phyloP scores from a whole-genome alignment of 202 grass and related monocot species.

The Panicum hallii region DNA sequence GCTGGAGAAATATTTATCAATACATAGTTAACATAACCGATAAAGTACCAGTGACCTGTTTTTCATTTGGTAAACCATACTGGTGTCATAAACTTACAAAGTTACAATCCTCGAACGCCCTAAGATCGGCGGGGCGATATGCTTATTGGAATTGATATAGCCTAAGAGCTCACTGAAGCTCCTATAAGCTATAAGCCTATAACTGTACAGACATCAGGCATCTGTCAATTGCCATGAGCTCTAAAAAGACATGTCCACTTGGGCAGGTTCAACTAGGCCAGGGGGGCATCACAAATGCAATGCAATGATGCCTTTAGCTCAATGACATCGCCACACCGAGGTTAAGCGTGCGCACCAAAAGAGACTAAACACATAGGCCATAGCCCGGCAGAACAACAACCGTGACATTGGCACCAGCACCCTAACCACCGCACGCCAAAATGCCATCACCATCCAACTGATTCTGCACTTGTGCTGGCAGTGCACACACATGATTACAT shows the following conservation, averaged over 20 bases:
- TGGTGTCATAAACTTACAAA: background rate
- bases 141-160: background rate
- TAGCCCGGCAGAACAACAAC: constrained; percentile 13
- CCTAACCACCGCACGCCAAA: constrained; percentile 9
- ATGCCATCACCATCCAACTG: constrained; percentile 19
- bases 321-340: background rate
- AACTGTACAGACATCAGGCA: background rate
- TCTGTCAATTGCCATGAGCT: background rate
- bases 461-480: constrained; percentile 16
- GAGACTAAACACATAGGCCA: background rate
- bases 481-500: constrained; percentile 29
- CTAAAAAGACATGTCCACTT: background rate
- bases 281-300: constrained; percentile 3
- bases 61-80: background rate
- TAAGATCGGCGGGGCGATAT: background rate
- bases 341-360: background rate
- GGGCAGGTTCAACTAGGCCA: background rate
- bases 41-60: background rate
- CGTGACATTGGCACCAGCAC: constrained; percentile 26
- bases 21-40: background rate
- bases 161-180: background rate
- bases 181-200: background rate
- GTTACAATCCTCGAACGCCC: background rate
- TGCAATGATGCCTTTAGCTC: background rate
- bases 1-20: background rate